phyloP scores from a whole-genome alignment of 306 rosid genomes.

The Quercus engelmannii region DNA sequence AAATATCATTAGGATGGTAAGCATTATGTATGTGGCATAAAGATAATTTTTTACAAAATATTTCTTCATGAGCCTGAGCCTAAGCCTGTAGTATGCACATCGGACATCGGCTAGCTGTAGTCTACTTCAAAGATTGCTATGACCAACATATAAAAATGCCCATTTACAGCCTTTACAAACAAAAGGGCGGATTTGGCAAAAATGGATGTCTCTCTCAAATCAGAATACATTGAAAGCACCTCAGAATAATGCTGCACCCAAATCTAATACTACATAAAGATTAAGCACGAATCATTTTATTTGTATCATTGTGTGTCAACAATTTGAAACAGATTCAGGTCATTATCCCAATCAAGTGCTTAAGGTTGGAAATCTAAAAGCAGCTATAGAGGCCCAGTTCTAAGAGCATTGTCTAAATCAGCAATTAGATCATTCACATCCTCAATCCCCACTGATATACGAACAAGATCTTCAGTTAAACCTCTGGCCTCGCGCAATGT shows the following conservation, averaged over 20 bases:
- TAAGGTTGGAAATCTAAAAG: background rate
- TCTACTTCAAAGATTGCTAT: no score
- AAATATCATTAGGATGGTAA: no score
- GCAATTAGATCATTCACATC: slow-evolving; percentile 74
- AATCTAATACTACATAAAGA: background rate
- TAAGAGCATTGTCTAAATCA: slow-evolving; percentile 62
- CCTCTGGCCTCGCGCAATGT: slow-evolving; percentile 79
- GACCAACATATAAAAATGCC: no score
- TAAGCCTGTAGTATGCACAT: no score
- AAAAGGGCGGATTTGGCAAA: no score
- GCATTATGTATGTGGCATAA: no score
- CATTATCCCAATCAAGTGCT: no score
- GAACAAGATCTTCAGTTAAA: slow-evolving; percentile 75
- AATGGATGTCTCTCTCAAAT: no score
- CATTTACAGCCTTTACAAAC: no score
- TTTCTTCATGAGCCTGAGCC: no score
- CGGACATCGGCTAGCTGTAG: no score
- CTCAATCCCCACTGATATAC: slow-evolving; percentile 85
- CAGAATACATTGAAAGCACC: background rate
- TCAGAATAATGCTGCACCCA: background rate
- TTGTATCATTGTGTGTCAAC: background rate
- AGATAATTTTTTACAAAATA: no score
- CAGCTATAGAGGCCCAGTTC: slow-evolving; percentile 52
- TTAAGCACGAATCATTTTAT: background rate
- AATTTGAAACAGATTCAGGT: background rate